Conservation (phyloP, 148 eudicot genomes). For the Salicornia ramosissima region DNA sequence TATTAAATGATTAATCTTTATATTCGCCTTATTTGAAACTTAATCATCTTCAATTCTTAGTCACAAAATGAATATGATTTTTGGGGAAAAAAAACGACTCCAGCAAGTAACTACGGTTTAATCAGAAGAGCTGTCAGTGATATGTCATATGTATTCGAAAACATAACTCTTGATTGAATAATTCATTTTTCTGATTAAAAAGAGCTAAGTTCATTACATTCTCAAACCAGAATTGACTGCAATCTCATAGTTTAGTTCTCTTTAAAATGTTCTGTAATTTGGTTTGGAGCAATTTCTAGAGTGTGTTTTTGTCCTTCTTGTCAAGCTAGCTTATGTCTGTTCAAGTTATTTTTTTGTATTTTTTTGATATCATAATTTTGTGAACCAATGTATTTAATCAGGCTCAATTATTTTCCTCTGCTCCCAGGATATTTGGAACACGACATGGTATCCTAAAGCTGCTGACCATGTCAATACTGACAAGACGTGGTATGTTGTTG, state of each 20-base stretch:
- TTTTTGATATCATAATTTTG: background rate
- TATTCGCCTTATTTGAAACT: background rate
- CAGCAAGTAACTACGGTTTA: background rate
- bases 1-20: background rate
- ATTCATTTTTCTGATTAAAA: background rate
- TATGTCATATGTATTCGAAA: background rate
- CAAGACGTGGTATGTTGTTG: slow-evolving; percentile 89
- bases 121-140: background rate
- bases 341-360: background rate
- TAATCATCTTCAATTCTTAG: background rate
- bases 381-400: slow-evolving; percentile 2
- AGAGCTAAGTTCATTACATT: background rate
- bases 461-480: slow-evolving; percentile 70
- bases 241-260: background rate
- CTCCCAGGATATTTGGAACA: slow-evolving; percentile 87
- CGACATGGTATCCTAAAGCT: slow-evolving; percentile 94
- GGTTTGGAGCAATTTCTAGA: background rate
- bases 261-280: background rate
- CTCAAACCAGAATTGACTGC: background rate
- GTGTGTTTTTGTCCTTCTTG: background rate
- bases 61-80: background rate
- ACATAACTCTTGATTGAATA: background rate
- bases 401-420: background rate
- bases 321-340: background rate
- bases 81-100: background rate